Percentiles rank a stretch among this genome's conserved stretches.
phyloP scores from a whole-genome alignment of 164 flowering plant species.

The Vitis riparia region DNA sequence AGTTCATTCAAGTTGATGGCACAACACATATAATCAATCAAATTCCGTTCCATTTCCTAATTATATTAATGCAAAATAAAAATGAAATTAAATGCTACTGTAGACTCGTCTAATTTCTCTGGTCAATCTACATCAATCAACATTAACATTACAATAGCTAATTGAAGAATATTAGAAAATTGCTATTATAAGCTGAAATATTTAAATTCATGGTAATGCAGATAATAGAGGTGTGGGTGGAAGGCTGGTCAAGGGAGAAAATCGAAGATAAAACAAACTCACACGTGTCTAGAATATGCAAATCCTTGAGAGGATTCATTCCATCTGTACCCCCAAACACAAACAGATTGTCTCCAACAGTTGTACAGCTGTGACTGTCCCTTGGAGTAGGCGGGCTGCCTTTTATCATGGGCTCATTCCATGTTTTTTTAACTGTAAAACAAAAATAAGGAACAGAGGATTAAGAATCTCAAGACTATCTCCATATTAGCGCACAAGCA shows the following conservation, averaged over 20 bases:
- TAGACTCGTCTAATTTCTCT: background rate
- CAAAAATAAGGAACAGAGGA: slow-evolving; percentile 9
- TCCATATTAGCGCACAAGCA: background rate
- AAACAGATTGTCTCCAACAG: slow-evolving; percentile 80
- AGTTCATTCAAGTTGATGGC: background rate
- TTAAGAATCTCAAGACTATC: slow-evolving; percentile 1
- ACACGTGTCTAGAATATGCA: slow-evolving; percentile 87
- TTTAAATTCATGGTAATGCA: background rate
- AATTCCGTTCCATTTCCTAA: too few relatives aligned
- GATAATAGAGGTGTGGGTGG: background rate
- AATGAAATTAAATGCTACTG: background rate
- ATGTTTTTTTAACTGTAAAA: slow-evolving; percentile 57
- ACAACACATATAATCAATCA: too few relatives aligned
- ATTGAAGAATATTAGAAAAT: background rate
- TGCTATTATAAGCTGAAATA: background rate
- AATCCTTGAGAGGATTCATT: slow-evolving; percentile 74
- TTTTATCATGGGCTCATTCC: slow-evolving; percentile 79
- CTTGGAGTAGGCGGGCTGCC: slow-evolving; percentile 85
- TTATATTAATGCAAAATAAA: background rate
- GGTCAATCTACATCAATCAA: background rate
- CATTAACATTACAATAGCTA: background rate
- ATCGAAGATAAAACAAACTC: slow-evolving; percentile 24
- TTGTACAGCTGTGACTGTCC: slow-evolving; percentile 92
- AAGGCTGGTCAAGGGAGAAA: background rate
- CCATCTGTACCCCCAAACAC: slow-evolving; percentile 99